Base-by-base conservation (phyloP, 768 basidiomycete species). In the Crucibulum laeve region DNA sequence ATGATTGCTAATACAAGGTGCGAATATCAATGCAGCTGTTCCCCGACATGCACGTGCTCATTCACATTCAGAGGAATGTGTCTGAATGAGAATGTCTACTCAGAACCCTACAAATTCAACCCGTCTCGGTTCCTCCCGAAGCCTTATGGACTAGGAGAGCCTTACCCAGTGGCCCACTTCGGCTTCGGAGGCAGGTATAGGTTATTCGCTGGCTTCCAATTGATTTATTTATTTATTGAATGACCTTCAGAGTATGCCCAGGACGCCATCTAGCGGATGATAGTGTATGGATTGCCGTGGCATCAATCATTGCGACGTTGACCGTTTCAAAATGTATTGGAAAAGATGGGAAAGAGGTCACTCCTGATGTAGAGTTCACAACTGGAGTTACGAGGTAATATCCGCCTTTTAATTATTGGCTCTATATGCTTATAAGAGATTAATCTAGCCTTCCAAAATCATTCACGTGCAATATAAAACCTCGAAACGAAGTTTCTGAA, bases 271-370 rank as follows among this genome's bases (percentile, higher is more conserved):
- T 23, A 38, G 36, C 36, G 18, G 21, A 23, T 22, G 11, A 15
- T 19, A 36, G 30, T 38, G 6, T 46, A n/a, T 46, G 28, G 25
- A 25, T 46, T 13, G 25, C 41, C 15, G 32, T 46, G 8, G 43
- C 44, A 60, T 17, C 54, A 4, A 38, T 59, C 7, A 45, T 69
- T 15, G 54, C 61, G 1, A 56, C 59, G 0, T 21, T 65, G 38
- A 51, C 42, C 18, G 30, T 69, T 30, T 38, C 41, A 7, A 68
- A 58, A 35, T 50, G 55, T 1, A 47, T 40, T 14, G 59, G 64
- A 19, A 43, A 50, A 8, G 44, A 51, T 7, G 69, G 68, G 11
- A 54, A 53, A 1, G 56, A 57, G 15, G 55, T 69, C 1, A 40
- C 18, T 5, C 37, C 38, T 25, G 38, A 45, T 14, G 40, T 40